Evolutionary conservation across 73 alveolate species (phyloP).

Genomic region (Paramecium octaurelia): DNA sequence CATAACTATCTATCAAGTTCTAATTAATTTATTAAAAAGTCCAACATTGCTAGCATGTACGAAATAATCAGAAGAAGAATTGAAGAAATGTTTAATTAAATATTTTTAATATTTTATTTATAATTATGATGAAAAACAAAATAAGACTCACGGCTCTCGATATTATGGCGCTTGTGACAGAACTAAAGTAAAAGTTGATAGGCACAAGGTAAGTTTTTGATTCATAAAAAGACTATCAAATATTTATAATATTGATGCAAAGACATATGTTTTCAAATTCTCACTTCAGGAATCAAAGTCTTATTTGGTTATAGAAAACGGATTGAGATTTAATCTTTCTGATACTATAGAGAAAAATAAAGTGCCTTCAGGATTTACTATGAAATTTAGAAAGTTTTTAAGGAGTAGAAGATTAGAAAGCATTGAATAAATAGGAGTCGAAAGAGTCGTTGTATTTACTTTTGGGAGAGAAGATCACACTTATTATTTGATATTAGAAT

Average conservation of each 20-base stretch:
- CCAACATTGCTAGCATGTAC: not conserved
- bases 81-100: too few species aligned
- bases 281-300: slow-evolving; percentile 76
- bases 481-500: slow-evolving; percentile 76
- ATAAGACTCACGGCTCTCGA: slow-evolving; percentile 52
- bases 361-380: slow-evolving; percentile 82
- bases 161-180: slow-evolving; percentile 53
- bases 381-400: slow-evolving; percentile 85
- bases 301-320: slow-evolving; percentile 77
- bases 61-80: not conserved
- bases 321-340: slow-evolving; percentile 39
- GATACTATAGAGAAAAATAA: slow-evolving; percentile 71
- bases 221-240: slow-evolving; percentile 71
- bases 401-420: slow-evolving; percentile 77
- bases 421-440: slow-evolving; percentile 80
- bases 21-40: too few species aligned
- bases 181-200: slow-evolving; percentile 40
- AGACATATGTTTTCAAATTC: slow-evolving; percentile 78
- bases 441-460: slow-evolving; percentile 80
- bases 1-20: too few species aligned
- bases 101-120: not conserved
- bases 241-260: slow-evolving; percentile 77
- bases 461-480: slow-evolving; percentile 84
- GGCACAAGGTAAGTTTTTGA: slow-evolving; percentile 16
- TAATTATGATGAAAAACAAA: slow-evolving; percentile 44